Conservation (phyloP, 202 grass and related monocot genomes). For the Brachypodium distachyon region DNA sequence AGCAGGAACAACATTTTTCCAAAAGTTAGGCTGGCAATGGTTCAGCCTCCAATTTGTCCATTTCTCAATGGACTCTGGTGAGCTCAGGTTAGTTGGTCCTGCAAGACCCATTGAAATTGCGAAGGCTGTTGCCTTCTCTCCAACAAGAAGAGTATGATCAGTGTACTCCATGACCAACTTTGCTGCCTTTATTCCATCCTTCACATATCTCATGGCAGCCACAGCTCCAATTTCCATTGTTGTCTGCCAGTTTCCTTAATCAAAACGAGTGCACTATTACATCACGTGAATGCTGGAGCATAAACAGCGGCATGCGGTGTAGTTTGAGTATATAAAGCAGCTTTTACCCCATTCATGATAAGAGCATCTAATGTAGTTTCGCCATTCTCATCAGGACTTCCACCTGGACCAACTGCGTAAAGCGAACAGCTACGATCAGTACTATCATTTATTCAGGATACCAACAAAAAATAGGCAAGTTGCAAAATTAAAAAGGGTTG, state of each 20-base stretch:
- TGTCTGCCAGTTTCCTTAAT: conserved; percentile 57
- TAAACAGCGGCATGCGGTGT: neutral
- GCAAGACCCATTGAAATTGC: conserved; percentile 96
- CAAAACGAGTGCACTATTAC: conserved; percentile 26
- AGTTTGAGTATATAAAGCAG: neutral
- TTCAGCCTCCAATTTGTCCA: conserved; percentile 70
- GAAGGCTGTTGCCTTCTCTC: conserved; percentile 78
- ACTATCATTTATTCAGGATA: neutral
- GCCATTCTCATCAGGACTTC: conserved; percentile 82
- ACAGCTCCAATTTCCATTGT: conserved; percentile 94
- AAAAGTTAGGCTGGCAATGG: conserved; percentile 79
- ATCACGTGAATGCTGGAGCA: conserved; percentile 5
- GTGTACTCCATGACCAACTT: conserved; percentile 84
- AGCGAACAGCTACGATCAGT: neutral
- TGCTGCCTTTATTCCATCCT: conserved; percentile 80
- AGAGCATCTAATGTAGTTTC: conserved; percentile 98
- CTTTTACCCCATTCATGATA: conserved; percentile 89
- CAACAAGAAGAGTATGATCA: conserved; percentile 75
- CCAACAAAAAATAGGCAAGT: neutral
- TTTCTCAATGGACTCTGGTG: conserved; percentile 56
- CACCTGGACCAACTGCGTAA: conserved; percentile 73
- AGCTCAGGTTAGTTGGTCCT: conserved; percentile 79
- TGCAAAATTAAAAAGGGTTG: neutral
- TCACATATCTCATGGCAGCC: conserved; percentile 85
- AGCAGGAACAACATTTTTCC: conserved; percentile 67